Base-by-base conservation (phyloP, 1,284 basidiomycete genomes). In the Melampsora abietis-canadensis region DNA sequence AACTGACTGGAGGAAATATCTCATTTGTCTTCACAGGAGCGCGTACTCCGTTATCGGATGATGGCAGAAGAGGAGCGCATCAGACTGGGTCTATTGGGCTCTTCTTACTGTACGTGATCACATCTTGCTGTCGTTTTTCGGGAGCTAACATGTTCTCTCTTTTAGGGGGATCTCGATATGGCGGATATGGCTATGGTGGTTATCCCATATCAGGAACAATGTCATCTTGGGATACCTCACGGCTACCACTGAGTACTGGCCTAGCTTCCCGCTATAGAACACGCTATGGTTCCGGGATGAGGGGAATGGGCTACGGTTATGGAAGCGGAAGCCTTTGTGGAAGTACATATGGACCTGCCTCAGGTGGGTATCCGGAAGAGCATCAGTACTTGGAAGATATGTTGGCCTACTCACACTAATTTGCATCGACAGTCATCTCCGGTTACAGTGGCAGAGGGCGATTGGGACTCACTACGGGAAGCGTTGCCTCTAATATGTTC, bases 1-100 rank as follows among this genome's bases (percentile, higher is more conserved):
- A 19, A n/a, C 27, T 65, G 21, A 14, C 48, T 62, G 57, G 44
- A 64, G 40, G 40, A 15, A 44, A 44, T 14, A 44, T 15, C 12
- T 47, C 4, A 54, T 24, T 12, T 54, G 7, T 54, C 34, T 65
- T 54, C n/a, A 24, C 31, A 72, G 69, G 69, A 72, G 46, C 69
- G 61, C 14, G 69, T 62, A 47, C 48, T 63, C 37, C 19, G 61
- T 34, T 72, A 72, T 62, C n/a, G 31, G 17, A 30, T 51, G 24
- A 72, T 72, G 69, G 69, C 69, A 37, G 61, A 72, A 34, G 69
- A 72, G n/a, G 69, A 72, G 69, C 61, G 69, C 17, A 63, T 64
- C 30, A 72, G 69, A 57, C 61, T 72, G 10, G 61, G 69, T 44
- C 61, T 72, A 48, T 27, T 27, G 51, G 69, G 47, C 27, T 46